Percentiles rank a stretch among this genome's conserved stretches.
These are phyloP conservation scores for Neofusicoccum ribis DNA, from an alignment of 2,329 filamentous ascomycete species.

Conservation along the genomic window DNA sequence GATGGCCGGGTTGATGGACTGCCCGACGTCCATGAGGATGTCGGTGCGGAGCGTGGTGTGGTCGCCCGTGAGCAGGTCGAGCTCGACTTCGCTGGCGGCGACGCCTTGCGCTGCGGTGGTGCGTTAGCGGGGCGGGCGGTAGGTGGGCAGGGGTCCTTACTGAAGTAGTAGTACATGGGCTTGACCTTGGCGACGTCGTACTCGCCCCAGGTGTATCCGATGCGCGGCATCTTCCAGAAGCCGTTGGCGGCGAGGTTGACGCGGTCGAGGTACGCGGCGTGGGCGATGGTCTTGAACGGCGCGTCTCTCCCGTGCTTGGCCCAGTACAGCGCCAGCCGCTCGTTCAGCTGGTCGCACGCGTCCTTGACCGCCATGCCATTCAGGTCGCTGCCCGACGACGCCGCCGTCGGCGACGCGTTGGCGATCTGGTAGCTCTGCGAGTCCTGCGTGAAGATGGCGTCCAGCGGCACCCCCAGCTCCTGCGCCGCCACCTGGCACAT, in stretches of 20 bases:
- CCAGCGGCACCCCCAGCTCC: conserved; percentile 77
- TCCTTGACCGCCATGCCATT: conserved; percentile 95
- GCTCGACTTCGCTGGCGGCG: conserved; percentile 81
- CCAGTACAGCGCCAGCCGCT: conserved; percentile 78
- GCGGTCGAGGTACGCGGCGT: conserved; percentile 89
- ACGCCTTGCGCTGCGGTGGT: conserved; percentile 58
- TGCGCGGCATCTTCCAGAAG: conserved; percentile 95
- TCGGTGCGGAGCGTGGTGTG: conserved; percentile 88
- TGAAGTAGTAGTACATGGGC: conserved; percentile 97
- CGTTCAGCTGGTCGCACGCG: conserved; percentile 85
- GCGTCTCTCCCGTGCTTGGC: conserved; percentile 76
- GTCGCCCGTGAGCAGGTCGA: conserved; percentile 88
- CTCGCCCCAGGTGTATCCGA: conserved; percentile 83
- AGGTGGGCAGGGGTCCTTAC: conserved; percentile 35
- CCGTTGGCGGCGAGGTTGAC: conserved; percentile 94
- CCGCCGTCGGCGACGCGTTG: conserved; percentile 88
- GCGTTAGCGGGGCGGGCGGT: background rate
- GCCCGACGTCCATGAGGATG: conserved; percentile 93
- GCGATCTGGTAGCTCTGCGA: conserved; percentile 81
- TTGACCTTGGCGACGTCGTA: conserved; percentile 35
- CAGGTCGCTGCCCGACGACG: conserved; percentile 88
- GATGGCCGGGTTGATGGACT: conserved; percentile 74
- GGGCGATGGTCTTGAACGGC: conserved; percentile 80
- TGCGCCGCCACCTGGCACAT: conserved; percentile 94
- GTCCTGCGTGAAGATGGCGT: conserved; percentile 85